A percentile compares a stretch with the other conserved stretches of the same genome.
These are phyloP conservation scores for Neocatenulostroma microsporum DNA, from an alignment of 2,329 filamentous ascomycete genomes.

Conservation along the genomic window DNA sequence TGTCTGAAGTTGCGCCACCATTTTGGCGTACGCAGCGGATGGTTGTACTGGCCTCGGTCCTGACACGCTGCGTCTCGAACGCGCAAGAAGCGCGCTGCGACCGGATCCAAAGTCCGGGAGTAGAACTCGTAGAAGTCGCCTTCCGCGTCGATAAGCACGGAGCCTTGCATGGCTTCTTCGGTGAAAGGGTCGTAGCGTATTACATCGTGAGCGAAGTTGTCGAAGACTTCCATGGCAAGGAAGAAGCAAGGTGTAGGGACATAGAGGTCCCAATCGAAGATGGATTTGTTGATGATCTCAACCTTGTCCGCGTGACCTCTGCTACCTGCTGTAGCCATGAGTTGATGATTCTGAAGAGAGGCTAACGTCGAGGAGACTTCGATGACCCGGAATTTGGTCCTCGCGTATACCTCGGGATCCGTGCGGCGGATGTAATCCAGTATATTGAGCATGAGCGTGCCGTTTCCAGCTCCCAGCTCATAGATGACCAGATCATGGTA, in stretches of 20 bases:
- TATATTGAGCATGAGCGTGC: constrained; percentile 96
- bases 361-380: constrained; percentile 85
- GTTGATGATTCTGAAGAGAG: constrained; percentile 62
- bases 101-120: constrained; percentile 67
- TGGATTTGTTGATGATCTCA: constrained; percentile 87
- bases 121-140: constrained; percentile 98
- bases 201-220: constrained; percentile 94
- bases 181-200: constrained; percentile 83
- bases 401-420: constrained; percentile 85
- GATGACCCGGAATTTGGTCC: constrained; percentile 90
- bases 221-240: constrained; percentile 93
- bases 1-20: constrained; percentile 55
- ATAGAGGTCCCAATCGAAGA: constrained; percentile 86
- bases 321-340: constrained; percentile 58
- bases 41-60: constrained; percentile 54
- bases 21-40: constrained; percentile 48
- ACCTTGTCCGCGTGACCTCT: constrained; percentile 76
- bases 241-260: constrained; percentile 96
- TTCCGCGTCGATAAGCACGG: constrained; percentile 72
- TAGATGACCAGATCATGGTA: constrained; percentile 97
- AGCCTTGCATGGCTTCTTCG: constrained; percentile 76
- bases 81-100: constrained; percentile 72
- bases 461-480: constrained; percentile 96
- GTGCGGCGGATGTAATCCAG: constrained; percentile 88
- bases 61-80: constrained; percentile 67